A percentile compares a stretch with the other conserved stretches of the same genome.
Conservation (phyloP, 2,329 filamentous ascomycete species). For the Graphilbum fragrans region DNA sequence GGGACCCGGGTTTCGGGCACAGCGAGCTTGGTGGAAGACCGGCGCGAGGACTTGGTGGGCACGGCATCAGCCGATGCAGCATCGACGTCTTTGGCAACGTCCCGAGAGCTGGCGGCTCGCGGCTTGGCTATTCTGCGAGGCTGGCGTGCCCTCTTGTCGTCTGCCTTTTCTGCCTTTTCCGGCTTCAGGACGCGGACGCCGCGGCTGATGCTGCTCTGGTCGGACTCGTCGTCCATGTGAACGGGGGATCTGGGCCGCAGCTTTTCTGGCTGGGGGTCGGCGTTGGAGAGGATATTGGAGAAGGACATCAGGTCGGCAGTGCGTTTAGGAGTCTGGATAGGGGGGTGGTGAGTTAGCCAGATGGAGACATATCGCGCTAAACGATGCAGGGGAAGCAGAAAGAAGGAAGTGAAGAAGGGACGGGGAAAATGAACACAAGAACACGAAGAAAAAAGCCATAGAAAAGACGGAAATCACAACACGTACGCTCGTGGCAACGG, state of each 20-base stretch:
- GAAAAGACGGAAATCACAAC: constrained; percentile 2
- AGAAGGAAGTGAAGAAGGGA: background rate
- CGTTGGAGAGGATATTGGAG: constrained; percentile 80
- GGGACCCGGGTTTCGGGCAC: constrained; percentile 30
- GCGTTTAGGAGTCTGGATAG: constrained; percentile 53
- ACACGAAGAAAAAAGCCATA: background rate
- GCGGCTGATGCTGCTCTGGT: constrained; percentile 2
- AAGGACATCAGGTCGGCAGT: constrained; percentile 87
- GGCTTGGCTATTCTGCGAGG: constrained; percentile 8
- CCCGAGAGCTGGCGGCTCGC: constrained; percentile 16
- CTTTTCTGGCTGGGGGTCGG: constrained; percentile 49
- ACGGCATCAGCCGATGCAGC: constrained; percentile 10
- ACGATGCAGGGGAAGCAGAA: constrained; percentile 1
- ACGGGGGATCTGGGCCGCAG: constrained; percentile 33
- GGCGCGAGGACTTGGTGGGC: constrained; percentile 33
- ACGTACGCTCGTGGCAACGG: constrained; percentile 25
- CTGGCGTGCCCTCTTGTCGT: constrained; percentile 8
- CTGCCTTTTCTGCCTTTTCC: constrained; percentile 15
- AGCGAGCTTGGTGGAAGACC: constrained; percentile 33
- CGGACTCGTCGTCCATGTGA: constrained; percentile 6
- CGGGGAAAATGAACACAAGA: background rate
- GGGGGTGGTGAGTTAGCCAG: no score
- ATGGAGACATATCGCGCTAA: no score
- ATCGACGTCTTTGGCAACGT: constrained; percentile 34
- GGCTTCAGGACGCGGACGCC: constrained; percentile 10